A percentile compares a stretch with the other conserved stretches of the same genome.
Conservation (phyloP, 371 early-diverging fungal genomes). For the Actinomortierella ambigua region DNA sequence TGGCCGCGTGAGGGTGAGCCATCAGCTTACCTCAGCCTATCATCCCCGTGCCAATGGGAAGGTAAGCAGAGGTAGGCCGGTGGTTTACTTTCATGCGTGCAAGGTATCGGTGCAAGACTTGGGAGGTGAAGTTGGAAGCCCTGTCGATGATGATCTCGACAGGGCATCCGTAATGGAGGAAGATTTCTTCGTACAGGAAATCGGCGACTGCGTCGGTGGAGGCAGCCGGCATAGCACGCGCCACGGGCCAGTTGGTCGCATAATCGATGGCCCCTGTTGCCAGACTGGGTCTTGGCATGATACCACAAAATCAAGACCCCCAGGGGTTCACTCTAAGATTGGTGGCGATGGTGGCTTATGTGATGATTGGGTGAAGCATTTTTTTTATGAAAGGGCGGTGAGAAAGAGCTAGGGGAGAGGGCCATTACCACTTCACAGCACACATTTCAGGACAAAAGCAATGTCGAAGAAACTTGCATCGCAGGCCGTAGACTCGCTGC, state of each 20-base stretch:
- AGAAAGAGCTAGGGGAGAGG: too few relatives aligned
- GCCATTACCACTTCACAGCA: too few relatives aligned
- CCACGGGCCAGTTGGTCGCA: constrained; percentile 49
- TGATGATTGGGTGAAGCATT: too few relatives aligned
- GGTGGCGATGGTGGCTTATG: too few relatives aligned
- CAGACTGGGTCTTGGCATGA: too few relatives aligned
- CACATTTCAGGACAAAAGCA: too few relatives aligned
- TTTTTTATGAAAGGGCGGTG: too few relatives aligned
- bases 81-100: constrained; percentile 10
- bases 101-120: constrained; percentile 11
- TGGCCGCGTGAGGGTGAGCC: constrained; percentile 3
- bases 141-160: constrained; percentile 42
- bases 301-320: too few relatives aligned
- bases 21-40: constrained; percentile 32
- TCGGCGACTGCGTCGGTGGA: constrained; percentile 28
- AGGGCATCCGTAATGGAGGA: constrained; percentile 41
- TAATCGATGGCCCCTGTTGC: constrained; percentile 55
- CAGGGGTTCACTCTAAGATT: too few relatives aligned
- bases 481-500: constrained; percentile 35
- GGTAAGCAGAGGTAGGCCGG: constrained; percentile 29
- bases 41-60: too few relatives aligned
- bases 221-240: constrained; percentile 38
- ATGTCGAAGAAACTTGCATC: constrained; percentile 45
- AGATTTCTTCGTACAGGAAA: constrained; percentile 48
- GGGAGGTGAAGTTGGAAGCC: constrained; percentile 37